Base-by-base conservation (phyloP, 192 early-diverging fungal genomes). In the Pilobolus umbonatus region DNA sequence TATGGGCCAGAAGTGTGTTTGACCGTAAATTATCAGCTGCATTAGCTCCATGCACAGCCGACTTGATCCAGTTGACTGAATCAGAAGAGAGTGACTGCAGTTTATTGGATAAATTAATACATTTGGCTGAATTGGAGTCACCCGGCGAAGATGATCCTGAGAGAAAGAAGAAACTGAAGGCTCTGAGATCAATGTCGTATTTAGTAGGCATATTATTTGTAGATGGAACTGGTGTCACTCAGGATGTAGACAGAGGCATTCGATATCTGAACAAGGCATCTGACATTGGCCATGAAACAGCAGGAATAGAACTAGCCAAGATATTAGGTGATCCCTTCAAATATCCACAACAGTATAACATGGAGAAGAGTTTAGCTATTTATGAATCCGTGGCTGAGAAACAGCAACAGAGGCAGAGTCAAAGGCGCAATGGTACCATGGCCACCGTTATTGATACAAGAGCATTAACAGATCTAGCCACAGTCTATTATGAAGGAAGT, bases 1-100 rank as follows among this genome's bases (percentile, higher is more conserved):
- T 68, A 11, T 68, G 67, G 67, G 52, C 60, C 21, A 28, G 55
- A 40, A 61, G 60, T 31, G 53, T 68, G 3, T 68, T 68, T 62
- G 67, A 68, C 52, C 45, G 56, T 31, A 52, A 56, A 10, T 43
- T 68, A 15, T 53, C 67, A 28, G 36, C 36, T 6, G 67, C 67
- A 12, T 35, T 68, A 25, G 35, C 48, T 22, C 60, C 61, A 3
- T 62, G 60, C 26, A 46, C 58, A 19, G 30, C 36, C 5, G 46
- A 35, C n/a, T n/a, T 64, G 14, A 45, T 45, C 19, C 4, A 15
- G 11, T 49, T 45, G 15, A n/a, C 43, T 17, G 29, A 51, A 30
- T 25, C 21, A 22, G 28, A 14, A 14, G 21, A 19, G 6, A 38
- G 19, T 9, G 6, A 34, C 14, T 17, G 17, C 17, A 34, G 48